Evolutionary conservation across 148 eudicot genomes (phyloP).

Genomic region (Limonium bicolor): DNA sequence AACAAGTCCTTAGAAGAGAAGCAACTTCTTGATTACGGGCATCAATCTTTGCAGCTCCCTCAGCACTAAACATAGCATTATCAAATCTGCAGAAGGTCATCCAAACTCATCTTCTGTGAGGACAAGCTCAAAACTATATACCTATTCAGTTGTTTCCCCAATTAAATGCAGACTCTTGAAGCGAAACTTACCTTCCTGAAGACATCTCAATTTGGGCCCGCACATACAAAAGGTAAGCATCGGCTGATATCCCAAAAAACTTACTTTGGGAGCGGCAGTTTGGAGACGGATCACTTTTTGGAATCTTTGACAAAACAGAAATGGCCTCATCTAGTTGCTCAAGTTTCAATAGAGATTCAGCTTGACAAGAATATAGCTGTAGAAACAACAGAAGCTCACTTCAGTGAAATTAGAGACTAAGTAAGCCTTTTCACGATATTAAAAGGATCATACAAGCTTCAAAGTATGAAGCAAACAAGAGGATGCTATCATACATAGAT

Average conservation of each 20-base stretch:
- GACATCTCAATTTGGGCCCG: slow-evolving; percentile 81
- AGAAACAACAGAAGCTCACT: no score
- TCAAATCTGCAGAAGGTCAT: slow-evolving; percentile 94
- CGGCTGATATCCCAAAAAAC: slow-evolving; percentile 75
- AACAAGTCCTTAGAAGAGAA: slow-evolving; percentile 44
- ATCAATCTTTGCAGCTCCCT: slow-evolving; percentile 56
- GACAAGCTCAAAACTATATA: no score
- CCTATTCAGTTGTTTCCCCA: no score
- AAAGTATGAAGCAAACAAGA: neutral
- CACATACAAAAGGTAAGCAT: slow-evolving; percentile 64
- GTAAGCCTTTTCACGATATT: no score
- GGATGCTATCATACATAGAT: no score
- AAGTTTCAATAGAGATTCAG: slow-evolving; percentile 79
- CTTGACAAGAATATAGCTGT: slow-evolving; percentile 66
- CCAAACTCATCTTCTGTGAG: no score
- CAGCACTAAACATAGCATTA: slow-evolving; percentile 44
- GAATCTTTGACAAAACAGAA: slow-evolving; percentile 23
- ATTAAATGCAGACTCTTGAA: no score
- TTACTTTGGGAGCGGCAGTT: slow-evolving; percentile 31
- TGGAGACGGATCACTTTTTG: slow-evolving; percentile 27
- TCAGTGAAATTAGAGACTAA: no score
- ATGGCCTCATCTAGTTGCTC: slow-evolving; percentile 58
- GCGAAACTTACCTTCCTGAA: slow-evolving; percentile 62
- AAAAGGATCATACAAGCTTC: neutral
- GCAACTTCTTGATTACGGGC: slow-evolving; percentile 44